Evolutionary conservation across 768 basidiomycete genomes (phyloP), one percentile per base, ranked within the genome.

Genomic region (Boletales sp.): DNA sequence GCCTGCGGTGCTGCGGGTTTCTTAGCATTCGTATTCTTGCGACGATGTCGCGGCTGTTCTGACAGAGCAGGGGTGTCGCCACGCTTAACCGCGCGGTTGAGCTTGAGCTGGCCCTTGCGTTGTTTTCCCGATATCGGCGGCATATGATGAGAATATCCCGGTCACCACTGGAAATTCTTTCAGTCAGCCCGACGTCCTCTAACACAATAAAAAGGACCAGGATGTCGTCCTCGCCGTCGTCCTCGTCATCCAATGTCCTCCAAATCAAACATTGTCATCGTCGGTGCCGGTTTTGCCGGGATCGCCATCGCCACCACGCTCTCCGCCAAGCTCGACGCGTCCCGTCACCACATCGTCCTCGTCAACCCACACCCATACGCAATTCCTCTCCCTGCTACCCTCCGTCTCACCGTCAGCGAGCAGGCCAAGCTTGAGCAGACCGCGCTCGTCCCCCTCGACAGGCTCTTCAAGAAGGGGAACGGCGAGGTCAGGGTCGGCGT

Each of bases 41-140:
- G n/a, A 52, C 32, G 12, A 14, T 24, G 46, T 49, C 10, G 37
- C 11, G 47, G 45, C 8, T 45, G 51, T 34, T 41, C 47, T 13
- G 69, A 73, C 57, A 19, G 74, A 54, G 13, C 75, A 69, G 62
- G 61, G 4, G 74, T 66, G 54, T 90, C 89, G 5, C 89, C 92
- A 30, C 91, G 84, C 66, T 94, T 94, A 30, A 87, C 69, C 5
- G 93, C 92, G 19, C 92, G 85, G 59, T 89, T 90, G 43, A 83
- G 77, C 64, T 90, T 82, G 8, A 84, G 75, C 50, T 88, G 80
- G 2, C 79, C 83, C 54, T 86, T 90, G 56, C 83, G 84, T 59
- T 86, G 75, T 48, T 83, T 87, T 36, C 75, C 77, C 0, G 85
- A 87, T 10, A 72, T 42, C 0, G 44, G 56, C 6, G 63, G 46